phyloP scores from a whole-genome alignment of 2,329 filamentous ascomycete genomes.

The Rachicladosporium sp. region DNA sequence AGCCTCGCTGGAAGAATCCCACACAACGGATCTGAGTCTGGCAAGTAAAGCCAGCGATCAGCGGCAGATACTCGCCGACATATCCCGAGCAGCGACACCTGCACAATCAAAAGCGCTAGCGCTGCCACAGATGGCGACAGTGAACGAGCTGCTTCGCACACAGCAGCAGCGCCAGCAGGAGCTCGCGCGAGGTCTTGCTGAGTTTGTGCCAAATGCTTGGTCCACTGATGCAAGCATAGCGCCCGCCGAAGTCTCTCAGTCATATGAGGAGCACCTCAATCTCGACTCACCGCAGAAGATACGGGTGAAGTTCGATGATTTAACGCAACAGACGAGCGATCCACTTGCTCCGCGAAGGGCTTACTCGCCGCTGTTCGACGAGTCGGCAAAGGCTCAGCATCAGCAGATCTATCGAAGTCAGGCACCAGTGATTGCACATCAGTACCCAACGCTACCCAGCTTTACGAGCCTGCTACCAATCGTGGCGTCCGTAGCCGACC shows the following conservation, averaged over 20 bases:
- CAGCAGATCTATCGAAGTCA: background rate
- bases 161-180: background rate
- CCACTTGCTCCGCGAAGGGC: slow-evolving; percentile 6
- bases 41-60: slow-evolving; percentile 19
- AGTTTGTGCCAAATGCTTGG: no score
- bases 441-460: no score
- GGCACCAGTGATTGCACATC: no score
- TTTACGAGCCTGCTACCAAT: no score
- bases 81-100: slow-evolving; percentile 4
- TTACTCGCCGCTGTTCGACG: slow-evolving; percentile 16
- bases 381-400: slow-evolving; percentile 13
- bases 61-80: slow-evolving; percentile 17
- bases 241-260: background rate
- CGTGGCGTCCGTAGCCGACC: no score
- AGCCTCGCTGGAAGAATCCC: background rate
- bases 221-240: background rate
- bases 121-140: background rate
- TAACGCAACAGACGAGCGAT: slow-evolving; percentile 7
- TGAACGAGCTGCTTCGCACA: background rate
- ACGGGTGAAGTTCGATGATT: slow-evolving; percentile 25
- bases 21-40: slow-evolving; percentile 9
- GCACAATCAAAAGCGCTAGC: background rate
- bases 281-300: slow-evolving; percentile 23
- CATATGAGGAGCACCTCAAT: slow-evolving; percentile 25
- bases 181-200: background rate